Percentiles rank a stretch among this genome's conserved stretches.
Conservation (phyloP, 2,329 filamentous ascomycete species). For the Sclerotinia trifoliorum region DNA sequence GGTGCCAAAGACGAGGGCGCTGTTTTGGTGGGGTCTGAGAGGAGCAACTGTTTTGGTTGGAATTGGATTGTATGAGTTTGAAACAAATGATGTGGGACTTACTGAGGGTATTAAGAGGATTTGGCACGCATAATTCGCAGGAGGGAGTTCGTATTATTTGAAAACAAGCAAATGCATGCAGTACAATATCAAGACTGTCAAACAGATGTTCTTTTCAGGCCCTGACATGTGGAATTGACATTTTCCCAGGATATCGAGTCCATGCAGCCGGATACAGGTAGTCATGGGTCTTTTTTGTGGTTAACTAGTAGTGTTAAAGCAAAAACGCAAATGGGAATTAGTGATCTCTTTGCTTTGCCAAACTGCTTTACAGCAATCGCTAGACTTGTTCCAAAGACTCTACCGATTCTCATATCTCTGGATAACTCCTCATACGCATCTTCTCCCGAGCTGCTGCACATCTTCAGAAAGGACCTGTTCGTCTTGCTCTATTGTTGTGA, state of each 20-base stretch:
- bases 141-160: constrained; percentile 20
- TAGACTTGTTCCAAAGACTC: not conserved
- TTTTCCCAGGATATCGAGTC: not conserved
- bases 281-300: not conserved
- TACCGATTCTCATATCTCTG: not conserved
- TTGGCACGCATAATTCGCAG: constrained; percentile 70
- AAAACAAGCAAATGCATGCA: constrained; percentile 12
- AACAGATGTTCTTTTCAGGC: not conserved
- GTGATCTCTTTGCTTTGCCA: not conserved
- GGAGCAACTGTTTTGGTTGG: constrained; percentile 75
- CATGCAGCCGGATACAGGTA: not conserved
- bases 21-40: constrained; percentile 77
- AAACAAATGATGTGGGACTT: constrained; percentile 96
- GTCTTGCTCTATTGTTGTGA: not conserved
- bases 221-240: constrained; percentile 12
- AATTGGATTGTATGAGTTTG: constrained; percentile 93
- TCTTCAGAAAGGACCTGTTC: not conserved
- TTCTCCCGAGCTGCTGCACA: not conserved
- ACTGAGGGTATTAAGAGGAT: constrained; percentile 85
- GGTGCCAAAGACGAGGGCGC: constrained; percentile 64
- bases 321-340: not conserved
- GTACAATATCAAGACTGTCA: constrained; percentile 17
- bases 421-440: not conserved
- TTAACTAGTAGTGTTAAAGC: not conserved
- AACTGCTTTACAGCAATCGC: not conserved